phyloP scores from a whole-genome alignment of 306 rosid species.

The Quercus alba region DNA sequence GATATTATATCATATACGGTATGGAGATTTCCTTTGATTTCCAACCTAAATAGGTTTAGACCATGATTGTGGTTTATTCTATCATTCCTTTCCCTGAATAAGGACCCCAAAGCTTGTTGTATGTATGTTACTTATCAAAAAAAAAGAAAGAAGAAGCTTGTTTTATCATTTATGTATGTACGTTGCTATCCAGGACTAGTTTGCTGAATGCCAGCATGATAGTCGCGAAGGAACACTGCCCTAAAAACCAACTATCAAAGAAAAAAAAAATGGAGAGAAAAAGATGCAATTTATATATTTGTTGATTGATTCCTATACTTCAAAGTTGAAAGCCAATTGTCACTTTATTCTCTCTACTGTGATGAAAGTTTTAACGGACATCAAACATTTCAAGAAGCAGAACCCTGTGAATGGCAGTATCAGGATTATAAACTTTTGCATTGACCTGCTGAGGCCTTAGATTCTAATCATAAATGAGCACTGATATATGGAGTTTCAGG shows the following conservation, averaged over 20 bases:
- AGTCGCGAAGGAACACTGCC: too few relatives aligned
- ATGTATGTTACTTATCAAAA: too few relatives aligned
- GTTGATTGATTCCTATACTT: not conserved
- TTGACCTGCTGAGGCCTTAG: not conserved
- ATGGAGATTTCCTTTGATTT: too few relatives aligned
- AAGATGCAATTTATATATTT: not conserved
- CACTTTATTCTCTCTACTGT: not conserved
- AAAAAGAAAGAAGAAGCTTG: too few relatives aligned
- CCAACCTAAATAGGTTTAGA: not conserved
- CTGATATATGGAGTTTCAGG: not conserved
- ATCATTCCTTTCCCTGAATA: too few relatives aligned
- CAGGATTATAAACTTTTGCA: not conserved
- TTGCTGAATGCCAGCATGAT: too few relatives aligned
- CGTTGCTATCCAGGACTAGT: too few relatives aligned
- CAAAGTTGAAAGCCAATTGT: not conserved
- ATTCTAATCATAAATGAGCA: not conserved
- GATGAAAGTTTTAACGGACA: not conserved
- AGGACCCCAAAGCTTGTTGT: too few relatives aligned
- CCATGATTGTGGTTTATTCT: not conserved
- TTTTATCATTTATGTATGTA: too few relatives aligned
- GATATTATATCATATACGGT: not conserved
- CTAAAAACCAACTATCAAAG: not conserved
- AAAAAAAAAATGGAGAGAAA: not conserved
- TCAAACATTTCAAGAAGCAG: not conserved
- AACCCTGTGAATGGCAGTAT: not conserved